phyloP scores from a whole-genome alignment of 805 yeast species.

The Saccharomycopsis malanga region DNA sequence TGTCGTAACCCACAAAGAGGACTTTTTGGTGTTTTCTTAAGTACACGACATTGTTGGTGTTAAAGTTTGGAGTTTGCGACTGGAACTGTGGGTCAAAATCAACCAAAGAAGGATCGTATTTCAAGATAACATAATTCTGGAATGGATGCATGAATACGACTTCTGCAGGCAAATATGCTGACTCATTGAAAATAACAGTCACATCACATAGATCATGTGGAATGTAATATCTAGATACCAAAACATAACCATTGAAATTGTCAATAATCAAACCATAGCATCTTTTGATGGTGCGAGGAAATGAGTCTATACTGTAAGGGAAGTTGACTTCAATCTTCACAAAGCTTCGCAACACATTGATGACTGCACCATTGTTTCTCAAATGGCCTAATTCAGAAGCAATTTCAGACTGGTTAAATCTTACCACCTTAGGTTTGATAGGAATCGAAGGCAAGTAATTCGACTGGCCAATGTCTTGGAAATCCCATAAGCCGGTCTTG shows the following conservation, averaged over 20 bases:
- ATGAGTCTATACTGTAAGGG: slow-evolving; percentile 22
- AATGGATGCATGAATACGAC: slow-evolving; percentile 23
- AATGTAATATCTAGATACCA: slow-evolving; percentile 22
- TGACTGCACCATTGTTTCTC: slow-evolving; percentile 18
- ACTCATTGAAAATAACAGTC: slow-evolving; percentile 21
- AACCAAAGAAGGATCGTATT: slow-evolving; percentile 22
- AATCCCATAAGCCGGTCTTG: slow-evolving; percentile 22
- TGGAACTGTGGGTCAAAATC: slow-evolving; percentile 21
- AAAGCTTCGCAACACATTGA: slow-evolving; percentile 17
- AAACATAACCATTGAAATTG: slow-evolving; percentile 21
- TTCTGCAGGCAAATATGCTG: slow-evolving; percentile 22
- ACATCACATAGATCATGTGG: slow-evolving; percentile 23
- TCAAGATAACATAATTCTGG: slow-evolving; percentile 22
- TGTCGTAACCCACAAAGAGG: slow-evolving; percentile 22
- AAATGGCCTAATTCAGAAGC: slow-evolving; percentile 18
- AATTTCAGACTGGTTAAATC: slow-evolving; percentile 17
- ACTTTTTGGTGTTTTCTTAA: slow-evolving; percentile 22
- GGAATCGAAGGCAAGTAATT: slow-evolving; percentile 22
- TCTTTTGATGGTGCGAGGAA: slow-evolving; percentile 21
- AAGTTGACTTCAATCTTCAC: slow-evolving; percentile 22
- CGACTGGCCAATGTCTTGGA: slow-evolving; percentile 20
- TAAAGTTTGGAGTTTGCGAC: slow-evolving; percentile 22
- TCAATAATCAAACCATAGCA: slow-evolving; percentile 22
- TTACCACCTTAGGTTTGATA: slow-evolving; percentile 20
- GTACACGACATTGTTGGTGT: slow-evolving; percentile 20